Conservation (phyloP, 805 yeast genomes). For the Pichia phayaonensis region DNA sequence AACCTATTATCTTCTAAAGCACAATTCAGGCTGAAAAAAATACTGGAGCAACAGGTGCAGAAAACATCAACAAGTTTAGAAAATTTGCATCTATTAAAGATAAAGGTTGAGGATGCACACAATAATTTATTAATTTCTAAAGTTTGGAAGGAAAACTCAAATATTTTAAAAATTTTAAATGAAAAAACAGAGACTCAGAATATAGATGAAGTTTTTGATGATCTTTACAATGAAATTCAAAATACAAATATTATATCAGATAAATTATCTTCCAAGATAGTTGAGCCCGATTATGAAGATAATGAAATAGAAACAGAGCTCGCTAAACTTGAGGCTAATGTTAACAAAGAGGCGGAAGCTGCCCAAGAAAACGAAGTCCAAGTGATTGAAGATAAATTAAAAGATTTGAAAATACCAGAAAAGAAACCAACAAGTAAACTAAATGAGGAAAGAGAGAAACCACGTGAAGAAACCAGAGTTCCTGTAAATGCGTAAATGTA, state of each 20-base stretch:
- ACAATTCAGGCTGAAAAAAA: slow-evolving; percentile 18
- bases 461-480: background rate
- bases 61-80: slow-evolving; percentile 17
- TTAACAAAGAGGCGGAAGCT: slow-evolving; percentile 2
- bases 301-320: slow-evolving; percentile 22
- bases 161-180: slow-evolving; percentile 20
- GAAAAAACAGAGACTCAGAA: slow-evolving; percentile 12
- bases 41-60: slow-evolving; percentile 17
- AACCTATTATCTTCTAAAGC: slow-evolving; percentile 18
- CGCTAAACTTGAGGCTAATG: slow-evolving; percentile 7
- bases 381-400: slow-evolving; percentile 7
- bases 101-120: slow-evolving; percentile 24
- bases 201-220: slow-evolving; percentile 19
- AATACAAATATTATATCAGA: slow-evolving; percentile 16
- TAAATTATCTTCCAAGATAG: slow-evolving; percentile 9
- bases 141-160: slow-evolving; percentile 21
- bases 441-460: background rate
- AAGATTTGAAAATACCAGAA: slow-evolving; percentile 9
- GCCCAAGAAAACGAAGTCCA: slow-evolving; percentile 1
- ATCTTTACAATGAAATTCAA: slow-evolving; percentile 13
- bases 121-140: slow-evolving; percentile 17
- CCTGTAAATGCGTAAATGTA: background rate
- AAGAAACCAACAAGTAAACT: background rate
- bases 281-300: slow-evolving; percentile 12
- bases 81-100: slow-evolving; percentile 16